phyloP scores from a whole-genome alignment of 1,139 yeast genomes.

The Blastobotrys proliferans region DNA sequence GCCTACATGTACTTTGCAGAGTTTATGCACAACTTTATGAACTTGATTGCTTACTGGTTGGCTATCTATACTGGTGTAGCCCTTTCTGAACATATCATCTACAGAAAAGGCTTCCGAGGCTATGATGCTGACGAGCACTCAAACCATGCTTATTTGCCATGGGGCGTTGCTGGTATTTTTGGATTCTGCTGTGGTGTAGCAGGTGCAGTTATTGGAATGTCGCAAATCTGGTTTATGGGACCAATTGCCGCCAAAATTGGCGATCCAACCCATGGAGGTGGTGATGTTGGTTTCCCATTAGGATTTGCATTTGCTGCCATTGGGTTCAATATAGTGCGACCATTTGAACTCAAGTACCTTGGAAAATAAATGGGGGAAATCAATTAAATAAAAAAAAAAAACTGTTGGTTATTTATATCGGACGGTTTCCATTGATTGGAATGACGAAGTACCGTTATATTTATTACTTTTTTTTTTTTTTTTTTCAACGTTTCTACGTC shows the following conservation, averaged over 20 bases:
- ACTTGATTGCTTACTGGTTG: conserved; percentile 84
- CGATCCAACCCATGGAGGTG: conserved; percentile 57
- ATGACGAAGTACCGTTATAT: too few relatives aligned
- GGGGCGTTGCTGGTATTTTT: conserved; percentile 71
- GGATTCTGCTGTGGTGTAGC: conserved; percentile 82
- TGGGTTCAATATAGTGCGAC: conserved; percentile 58
- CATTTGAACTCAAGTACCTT: conserved; percentile 47
- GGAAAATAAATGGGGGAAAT: conserved; percentile 30
- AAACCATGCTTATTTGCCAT: conserved; percentile 55
- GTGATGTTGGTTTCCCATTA: conserved; percentile 85
- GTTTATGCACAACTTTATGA: conserved; percentile 84
- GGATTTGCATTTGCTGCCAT: conserved; percentile 67
- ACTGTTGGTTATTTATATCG: too few relatives aligned
- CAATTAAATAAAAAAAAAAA: too few relatives aligned
- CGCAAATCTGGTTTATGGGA: conserved; percentile 79
- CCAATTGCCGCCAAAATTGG: conserved; percentile 62
- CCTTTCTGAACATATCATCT: conserved; percentile 74
- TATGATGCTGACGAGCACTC: conserved; percentile 64
- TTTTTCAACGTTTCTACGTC: too few relatives aligned
- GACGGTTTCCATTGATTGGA: too few relatives aligned
- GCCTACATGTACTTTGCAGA: conserved; percentile 69
- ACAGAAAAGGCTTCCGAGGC: conserved; percentile 50
- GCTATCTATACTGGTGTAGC: conserved; percentile 76
- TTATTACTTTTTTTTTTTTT: too few relatives aligned
- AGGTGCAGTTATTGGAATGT: conserved; percentile 84